These are phyloP conservation scores for Lepraria neglecta DNA, from an alignment of 495 filamentous ascomycete species.

Conservation along the genomic window DNA sequence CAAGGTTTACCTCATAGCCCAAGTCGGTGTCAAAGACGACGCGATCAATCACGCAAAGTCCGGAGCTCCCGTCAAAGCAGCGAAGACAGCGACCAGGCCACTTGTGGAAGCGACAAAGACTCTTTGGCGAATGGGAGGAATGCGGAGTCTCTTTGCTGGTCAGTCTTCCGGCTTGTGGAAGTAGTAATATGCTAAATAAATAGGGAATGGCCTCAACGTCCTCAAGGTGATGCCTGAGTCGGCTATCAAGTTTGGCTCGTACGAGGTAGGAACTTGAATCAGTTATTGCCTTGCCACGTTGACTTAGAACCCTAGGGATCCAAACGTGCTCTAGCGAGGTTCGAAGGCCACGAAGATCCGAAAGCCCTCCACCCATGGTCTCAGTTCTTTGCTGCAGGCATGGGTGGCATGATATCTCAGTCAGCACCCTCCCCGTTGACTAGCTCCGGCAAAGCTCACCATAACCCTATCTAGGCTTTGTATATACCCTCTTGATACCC, in stretches of 20 bases:
- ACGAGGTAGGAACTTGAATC: conserved; percentile 52
- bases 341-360: conserved; percentile 86
- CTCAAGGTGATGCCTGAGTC: conserved; percentile 98
- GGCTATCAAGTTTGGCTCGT: conserved; percentile 93
- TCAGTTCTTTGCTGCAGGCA: conserved; percentile 84
- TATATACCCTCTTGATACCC: conserved; percentile 92
- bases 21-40: conserved; percentile 58
- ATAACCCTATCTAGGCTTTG: conserved; percentile 53
- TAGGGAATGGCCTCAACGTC: conserved; percentile 95
- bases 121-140: conserved; percentile 80
- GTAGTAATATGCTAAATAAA: conserved; percentile 31
- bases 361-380: conserved; percentile 71
- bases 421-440: conserved; percentile 36
- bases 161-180: conserved; percentile 33
- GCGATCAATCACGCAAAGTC: conserved; percentile 62
- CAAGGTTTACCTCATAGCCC: conserved; percentile 95
- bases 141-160: conserved; percentile 93
- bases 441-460: conserved; percentile 22
- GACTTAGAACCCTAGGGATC: conserved; percentile 54
- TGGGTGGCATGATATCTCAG: conserved; percentile 91
- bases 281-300: conserved; percentile 3
- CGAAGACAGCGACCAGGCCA: conserved; percentile 60
- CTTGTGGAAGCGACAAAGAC: conserved; percentile 64
- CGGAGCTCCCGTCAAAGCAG: conserved; percentile 59
- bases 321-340: conserved; percentile 74